Conservation (phyloP, 805 yeast genomes). For the Komagataella pseudopastoris region DNA sequence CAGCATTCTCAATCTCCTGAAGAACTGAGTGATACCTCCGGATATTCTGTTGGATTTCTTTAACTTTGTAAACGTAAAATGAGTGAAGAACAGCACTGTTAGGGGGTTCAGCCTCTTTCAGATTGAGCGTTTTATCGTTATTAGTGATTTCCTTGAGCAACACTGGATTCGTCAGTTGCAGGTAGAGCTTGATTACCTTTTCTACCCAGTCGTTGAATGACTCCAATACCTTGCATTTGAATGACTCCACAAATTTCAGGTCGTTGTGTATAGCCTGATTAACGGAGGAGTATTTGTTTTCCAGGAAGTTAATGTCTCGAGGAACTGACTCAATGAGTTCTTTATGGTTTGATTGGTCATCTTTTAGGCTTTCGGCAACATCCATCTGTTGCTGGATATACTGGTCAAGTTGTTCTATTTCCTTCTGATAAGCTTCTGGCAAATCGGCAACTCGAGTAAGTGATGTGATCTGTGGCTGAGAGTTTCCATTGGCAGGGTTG, state of each 20-base stretch:
- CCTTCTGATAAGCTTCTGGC: slow-evolving; percentile 57
- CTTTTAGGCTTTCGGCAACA: slow-evolving; percentile 53
- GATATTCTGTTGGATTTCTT: slow-evolving; percentile 29
- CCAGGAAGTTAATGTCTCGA: slow-evolving; percentile 51
- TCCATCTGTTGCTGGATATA: slow-evolving; percentile 64
- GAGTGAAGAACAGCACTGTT: slow-evolving; percentile 34
- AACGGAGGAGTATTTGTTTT: slow-evolving; percentile 46
- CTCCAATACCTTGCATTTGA: slow-evolving; percentile 25
- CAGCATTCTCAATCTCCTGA: slow-evolving; percentile 45
- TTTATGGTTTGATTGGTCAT: slow-evolving; percentile 47
- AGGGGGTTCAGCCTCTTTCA: slow-evolving; percentile 40
- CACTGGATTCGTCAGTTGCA: slow-evolving; percentile 22
- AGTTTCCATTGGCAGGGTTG: slow-evolving; percentile 24
- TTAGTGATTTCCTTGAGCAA: slow-evolving; percentile 7
- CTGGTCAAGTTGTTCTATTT: slow-evolving; percentile 56
- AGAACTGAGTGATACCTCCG: slow-evolving; percentile 33
- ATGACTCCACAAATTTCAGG: slow-evolving; percentile 27
- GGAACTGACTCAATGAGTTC: slow-evolving; percentile 60
- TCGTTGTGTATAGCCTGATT: slow-evolving; percentile 48
- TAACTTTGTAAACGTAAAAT: slow-evolving; percentile 33
- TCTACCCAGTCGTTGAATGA: slow-evolving; percentile 24
- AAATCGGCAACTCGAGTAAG: slow-evolving; percentile 66
- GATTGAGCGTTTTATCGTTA: slow-evolving; percentile 23
- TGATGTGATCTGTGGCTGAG: slow-evolving; percentile 42
- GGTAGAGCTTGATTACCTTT: slow-evolving; percentile 19